phyloP scores from a whole-genome alignment of 163 green algal genomes.

The Scenedesmus sp. region DNA sequence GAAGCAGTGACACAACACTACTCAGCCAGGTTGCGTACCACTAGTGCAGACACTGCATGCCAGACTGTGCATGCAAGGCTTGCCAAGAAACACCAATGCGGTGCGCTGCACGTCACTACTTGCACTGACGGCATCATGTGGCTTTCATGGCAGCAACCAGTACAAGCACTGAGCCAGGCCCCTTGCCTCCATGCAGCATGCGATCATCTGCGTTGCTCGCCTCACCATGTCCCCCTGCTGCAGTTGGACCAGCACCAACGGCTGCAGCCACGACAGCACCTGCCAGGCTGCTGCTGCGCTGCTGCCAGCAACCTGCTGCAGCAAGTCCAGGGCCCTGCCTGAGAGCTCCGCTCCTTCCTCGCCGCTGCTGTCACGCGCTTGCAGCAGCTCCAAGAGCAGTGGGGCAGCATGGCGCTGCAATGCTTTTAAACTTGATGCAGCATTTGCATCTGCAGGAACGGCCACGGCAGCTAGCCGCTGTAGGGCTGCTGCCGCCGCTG shows the following conservation, averaged over 20 bases:
- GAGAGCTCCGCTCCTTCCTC: not conserved
- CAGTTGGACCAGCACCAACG: conserved; percentile 30
- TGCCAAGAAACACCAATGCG: too few relatives aligned
- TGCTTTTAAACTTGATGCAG: conserved; percentile 9
- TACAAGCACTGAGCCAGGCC: not conserved
- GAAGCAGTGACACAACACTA: too few relatives aligned
- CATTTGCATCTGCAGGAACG: not conserved
- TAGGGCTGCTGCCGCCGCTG: conserved; percentile 13
- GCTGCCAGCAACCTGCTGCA: conserved; percentile 48
- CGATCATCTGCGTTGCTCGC: not conserved
- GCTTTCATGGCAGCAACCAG: too few relatives aligned
- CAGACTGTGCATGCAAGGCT: too few relatives aligned
- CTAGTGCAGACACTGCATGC: not conserved
- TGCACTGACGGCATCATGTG: too few relatives aligned
- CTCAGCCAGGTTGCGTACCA: too few relatives aligned
- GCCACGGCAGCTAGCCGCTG: conserved; percentile 21
- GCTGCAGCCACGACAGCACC: conserved; percentile 46
- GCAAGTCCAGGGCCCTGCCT: not conserved
- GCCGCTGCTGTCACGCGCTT: conserved; percentile 9
- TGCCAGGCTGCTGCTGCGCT: conserved; percentile 39
- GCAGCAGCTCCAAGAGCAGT: conserved; percentile 3
- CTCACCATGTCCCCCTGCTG: not conserved
- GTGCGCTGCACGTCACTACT: too few relatives aligned
- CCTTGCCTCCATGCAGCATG: not conserved
- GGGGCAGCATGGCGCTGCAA: conserved; percentile 10